A percentile compares a stretch with the other conserved stretches of the same genome.
phyloP scores from a whole-genome alignment of 2,329 filamentous ascomycete species.

The Claviceps arundinis region DNA sequence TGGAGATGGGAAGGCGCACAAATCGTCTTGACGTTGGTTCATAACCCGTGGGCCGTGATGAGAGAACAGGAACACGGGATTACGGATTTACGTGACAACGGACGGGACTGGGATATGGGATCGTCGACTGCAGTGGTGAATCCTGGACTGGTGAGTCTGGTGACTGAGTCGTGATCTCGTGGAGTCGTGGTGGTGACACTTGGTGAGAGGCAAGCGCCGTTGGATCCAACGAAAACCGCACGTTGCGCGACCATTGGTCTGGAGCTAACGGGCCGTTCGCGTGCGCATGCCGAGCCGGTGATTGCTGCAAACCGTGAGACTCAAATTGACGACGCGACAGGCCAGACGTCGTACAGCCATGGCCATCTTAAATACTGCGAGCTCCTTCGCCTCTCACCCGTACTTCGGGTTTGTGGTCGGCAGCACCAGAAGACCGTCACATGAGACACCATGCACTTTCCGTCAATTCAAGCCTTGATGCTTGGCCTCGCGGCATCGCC shows the following conservation, averaged over 20 bases:
- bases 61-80: too few relatives aligned
- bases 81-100: too few relatives aligned
- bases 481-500: constrained; percentile 16
- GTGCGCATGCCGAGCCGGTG: background rate
- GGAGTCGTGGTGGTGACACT: too few relatives aligned
- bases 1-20: background rate
- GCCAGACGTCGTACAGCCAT: background rate
- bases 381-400: background rate
- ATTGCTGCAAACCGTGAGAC: too few relatives aligned
- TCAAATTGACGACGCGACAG: background rate
- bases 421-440: background rate
- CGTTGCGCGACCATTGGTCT: background rate
- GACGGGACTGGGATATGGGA: too few relatives aligned
- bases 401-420: background rate
- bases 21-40: too few relatives aligned
- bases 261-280: background rate
- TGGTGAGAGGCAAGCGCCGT: constrained; percentile 1
- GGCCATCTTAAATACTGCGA: background rate
- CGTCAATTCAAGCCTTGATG: constrained; percentile 15
- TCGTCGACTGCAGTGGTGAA: too few relatives aligned
- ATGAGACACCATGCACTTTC: constrained; percentile 18
- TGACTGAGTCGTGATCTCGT: too few relatives aligned
- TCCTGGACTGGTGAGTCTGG: too few relatives aligned
- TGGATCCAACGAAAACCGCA: background rate
- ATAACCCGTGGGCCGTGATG: too few relatives aligned